Base-by-base conservation (phyloP, 257 asterid genomes). In the Henckelia pumila region DNA sequence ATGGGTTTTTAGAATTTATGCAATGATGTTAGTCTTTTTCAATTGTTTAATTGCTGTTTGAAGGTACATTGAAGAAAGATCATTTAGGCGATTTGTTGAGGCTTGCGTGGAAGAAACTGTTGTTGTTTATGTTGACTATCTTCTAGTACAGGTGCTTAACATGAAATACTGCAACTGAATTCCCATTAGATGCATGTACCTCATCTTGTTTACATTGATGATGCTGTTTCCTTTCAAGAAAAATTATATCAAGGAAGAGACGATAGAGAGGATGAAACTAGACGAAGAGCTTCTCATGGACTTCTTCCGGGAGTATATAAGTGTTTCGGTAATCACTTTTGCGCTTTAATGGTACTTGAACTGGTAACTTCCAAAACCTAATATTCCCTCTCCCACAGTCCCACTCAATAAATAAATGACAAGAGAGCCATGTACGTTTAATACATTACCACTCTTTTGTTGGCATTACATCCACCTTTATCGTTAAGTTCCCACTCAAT, bases 21-120 rank as follows among this genome's bases (percentile, higher is more conserved):
- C 65, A 59, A 17, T 62, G 32, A 9, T 50, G 17, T 21, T 28
- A n/a, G 23, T 35, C 59, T 67, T 7, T 9, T 5, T 68, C n/a
- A 24, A 44, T 33, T 7, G 11, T 14, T 64, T 26, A 71, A 55
- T 74, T 16, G 10, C 57, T 56, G 52, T 59, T 21, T 60, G 25
- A 66, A 88, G 95, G 96, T 93, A 90, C 80, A 88, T 90, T 64
- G 99, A 93, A 84, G 99, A 93, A 84, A 82, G 97, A 79, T 91
- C 97, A 8, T 93, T 93, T 76, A 81, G 99, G 78, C 81, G 95
- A 65, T 93, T 93, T 56, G 91, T 93, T 49, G 99, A 93, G 78
- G 99, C 99, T 67, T 93, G 99, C 85, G 83, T 90, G 37, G 99
- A 93, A 86, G 97, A 90, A 82, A 81, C 95, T 52, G 78, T 93